Percentiles rank a stretch among this genome's conserved stretches.
phyloP scores from a whole-genome alignment of 306 rosid genomes.

The Castanopsis chinensis region DNA sequence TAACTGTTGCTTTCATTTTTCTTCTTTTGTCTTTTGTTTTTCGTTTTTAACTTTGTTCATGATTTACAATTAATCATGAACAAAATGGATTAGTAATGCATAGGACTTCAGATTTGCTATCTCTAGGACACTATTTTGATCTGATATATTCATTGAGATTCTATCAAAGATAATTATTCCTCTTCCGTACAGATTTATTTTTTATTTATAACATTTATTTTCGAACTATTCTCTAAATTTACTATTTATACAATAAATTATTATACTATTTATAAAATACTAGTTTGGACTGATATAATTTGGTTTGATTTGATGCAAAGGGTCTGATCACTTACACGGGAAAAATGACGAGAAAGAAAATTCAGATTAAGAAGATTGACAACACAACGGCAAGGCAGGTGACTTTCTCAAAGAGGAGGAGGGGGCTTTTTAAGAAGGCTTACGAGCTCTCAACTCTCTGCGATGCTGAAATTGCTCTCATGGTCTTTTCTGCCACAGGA shows the following conservation, averaged over 20 bases:
- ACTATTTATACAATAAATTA: background rate
- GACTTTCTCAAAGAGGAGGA: constrained; percentile 42
- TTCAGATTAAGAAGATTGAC: constrained; percentile 42
- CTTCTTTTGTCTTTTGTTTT: too few species aligned
- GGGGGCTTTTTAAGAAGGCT: constrained; percentile 47
- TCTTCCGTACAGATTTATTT: background rate
- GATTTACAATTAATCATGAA: too few species aligned
- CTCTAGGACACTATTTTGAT: too few species aligned
- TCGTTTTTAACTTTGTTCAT: too few species aligned
- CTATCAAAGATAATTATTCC: too few species aligned
- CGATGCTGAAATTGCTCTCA: constrained; percentile 45
- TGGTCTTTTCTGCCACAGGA: constrained; percentile 35
- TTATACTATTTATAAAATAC: background rate
- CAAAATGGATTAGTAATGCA: too few species aligned
- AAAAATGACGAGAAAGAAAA: constrained; percentile 38
- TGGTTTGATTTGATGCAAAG: background rate
- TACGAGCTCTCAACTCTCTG: constrained; percentile 43
- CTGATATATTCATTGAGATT: too few species aligned
- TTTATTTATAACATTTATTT: background rate
- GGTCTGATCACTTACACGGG: background rate
- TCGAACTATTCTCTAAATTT: background rate
- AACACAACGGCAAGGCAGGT: constrained; percentile 42
- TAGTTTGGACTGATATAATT: background rate
- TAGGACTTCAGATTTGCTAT: too few species aligned
- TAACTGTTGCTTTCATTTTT: too few species aligned